Evolutionary conservation across 225 moss, liverwort and hornwort species (phyloP).

Genomic region (Marchantia polymorpha): DNA sequence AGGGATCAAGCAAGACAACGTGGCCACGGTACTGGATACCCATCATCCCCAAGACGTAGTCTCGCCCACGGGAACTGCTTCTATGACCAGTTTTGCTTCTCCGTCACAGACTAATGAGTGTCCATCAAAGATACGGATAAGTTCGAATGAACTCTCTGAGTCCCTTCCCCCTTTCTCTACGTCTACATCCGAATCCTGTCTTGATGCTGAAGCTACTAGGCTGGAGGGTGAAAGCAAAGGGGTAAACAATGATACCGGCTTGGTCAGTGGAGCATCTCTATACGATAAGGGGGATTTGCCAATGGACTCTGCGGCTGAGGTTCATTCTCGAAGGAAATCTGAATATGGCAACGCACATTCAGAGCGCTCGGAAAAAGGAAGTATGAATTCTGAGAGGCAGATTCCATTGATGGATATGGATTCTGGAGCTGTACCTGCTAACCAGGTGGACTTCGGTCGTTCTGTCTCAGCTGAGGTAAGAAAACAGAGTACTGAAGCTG

Average conservation of each 20-base stretch:
- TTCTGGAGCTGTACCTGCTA: neutral
- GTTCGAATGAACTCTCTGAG: neutral
- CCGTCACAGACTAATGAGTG: neutral
- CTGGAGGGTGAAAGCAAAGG: neutral
- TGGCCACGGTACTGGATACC: constrained; percentile 13
- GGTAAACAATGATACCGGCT: neutral
- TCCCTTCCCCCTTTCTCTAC: neutral
- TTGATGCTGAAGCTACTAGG: neutral
- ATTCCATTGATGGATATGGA: neutral
- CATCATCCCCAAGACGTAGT: constrained; percentile 5
- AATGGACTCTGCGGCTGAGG: neutral
- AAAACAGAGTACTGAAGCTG: neutral
- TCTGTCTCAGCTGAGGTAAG: neutral
- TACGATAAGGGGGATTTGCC: neutral
- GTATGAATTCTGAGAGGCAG: neutral
- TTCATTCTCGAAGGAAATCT: neutral
- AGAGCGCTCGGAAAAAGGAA: neutral
- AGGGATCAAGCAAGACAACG: constrained; percentile 12
- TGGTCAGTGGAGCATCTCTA: neutral
- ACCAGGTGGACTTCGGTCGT: neutral
- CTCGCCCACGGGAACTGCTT: neutral
- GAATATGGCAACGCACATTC: neutral
- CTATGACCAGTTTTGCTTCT: neutral
- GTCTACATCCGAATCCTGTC: neutral
- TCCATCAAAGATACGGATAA: neutral